Evolutionary conservation across 1,284 basidiomycete genomes (phyloP).

Genomic region (Malassezia nana): DNA sequence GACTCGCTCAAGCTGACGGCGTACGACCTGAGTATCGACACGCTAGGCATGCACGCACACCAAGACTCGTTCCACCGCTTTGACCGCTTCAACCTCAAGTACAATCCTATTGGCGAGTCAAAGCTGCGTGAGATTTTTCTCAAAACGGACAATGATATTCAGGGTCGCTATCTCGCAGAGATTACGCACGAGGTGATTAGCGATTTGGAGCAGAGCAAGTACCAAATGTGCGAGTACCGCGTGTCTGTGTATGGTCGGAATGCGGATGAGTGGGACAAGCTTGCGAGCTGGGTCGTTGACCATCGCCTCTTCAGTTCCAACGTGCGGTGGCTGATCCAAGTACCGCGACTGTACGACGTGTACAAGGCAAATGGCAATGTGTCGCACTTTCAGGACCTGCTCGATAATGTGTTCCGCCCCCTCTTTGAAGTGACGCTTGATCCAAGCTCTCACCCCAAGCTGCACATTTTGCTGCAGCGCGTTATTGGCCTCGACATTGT

Average conservation of each 20-base stretch:
- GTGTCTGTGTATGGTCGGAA: slow-evolving; percentile 81
- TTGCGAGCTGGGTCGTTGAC: slow-evolving; percentile 90
- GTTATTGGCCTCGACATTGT: slow-evolving; percentile 95
- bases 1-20: slow-evolving; percentile 87
- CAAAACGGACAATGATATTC: slow-evolving; percentile 75
- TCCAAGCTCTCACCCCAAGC: slow-evolving; percentile 76
- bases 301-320: slow-evolving; percentile 92
- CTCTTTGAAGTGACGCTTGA: slow-evolving; percentile 93
- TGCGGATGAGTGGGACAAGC: slow-evolving; percentile 85
- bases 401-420: slow-evolving; percentile 74
- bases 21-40: slow-evolving; percentile 97
- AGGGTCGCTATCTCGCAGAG: slow-evolving; percentile 84
- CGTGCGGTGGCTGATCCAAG: slow-evolving; percentile 92
- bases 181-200: slow-evolving; percentile 88
- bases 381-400: slow-evolving; percentile 79
- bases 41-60: slow-evolving; percentile 98
- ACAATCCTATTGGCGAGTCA: slow-evolving; percentile 89
- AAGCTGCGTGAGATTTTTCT: slow-evolving; percentile 92
- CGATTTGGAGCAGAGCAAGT: slow-evolving; percentile 95
- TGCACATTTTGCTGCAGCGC: slow-evolving; percentile 89
- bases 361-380: slow-evolving; percentile 84
- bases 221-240: slow-evolving; percentile 82
- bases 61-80: slow-evolving; percentile 95
- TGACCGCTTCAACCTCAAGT: slow-evolving; percentile 58
- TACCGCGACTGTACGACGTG: slow-evolving; percentile 88